Evolutionary conservation across 371 early-diverging fungal species (phyloP), one percentile per base, ranked within the genome.

Genomic region (Dichotomocladium elegans): DNA sequence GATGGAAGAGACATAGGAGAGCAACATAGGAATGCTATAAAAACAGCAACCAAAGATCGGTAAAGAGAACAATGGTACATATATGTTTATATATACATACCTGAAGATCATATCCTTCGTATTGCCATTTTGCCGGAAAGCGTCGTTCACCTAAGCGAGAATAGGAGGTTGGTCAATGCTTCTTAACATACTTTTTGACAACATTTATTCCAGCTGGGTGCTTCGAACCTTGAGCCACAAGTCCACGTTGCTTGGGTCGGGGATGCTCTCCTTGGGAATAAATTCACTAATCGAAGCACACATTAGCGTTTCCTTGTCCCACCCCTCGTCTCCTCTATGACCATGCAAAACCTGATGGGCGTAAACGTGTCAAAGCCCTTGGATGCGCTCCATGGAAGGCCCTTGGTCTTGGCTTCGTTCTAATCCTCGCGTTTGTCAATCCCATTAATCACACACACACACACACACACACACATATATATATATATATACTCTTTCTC

Each of bases 321-420:
- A n/a, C n/a, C n/a, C n/a, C n/a, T n/a, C n/a, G n/a, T n/a, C n/a
- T n/a, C n/a, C n/a, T n/a, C n/a, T n/a, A n/a, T n/a, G n/a, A n/a
- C n/a, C n/a, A n/a, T n/a, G n/a, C n/a, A n/a, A n/a, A 61, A 83
- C 83, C 86, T 87, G 41, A 96, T 77, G 14, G 98, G 96, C 14
- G 93, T 89, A 61, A 97, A 98, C 0, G 95, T 92, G 59, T 98
- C 98, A 58, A 85, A 95, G 0, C 98, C 98, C 69, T 98, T 98
- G 27, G 94, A 85, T 3, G 88, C 79, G n/a, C 88, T 83, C 96
- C 96, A 95, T 24, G 95, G 96, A 37, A 87, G 61, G 9, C 94
- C 92, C 53, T 78, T 81, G 57, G 86, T 84, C 74, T 93, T 95
- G 22, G 88, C 95, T 41, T 78, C 80, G 21, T 84, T 88, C 79